Evolutionary conservation across 495 filamentous ascomycete species (phyloP), one percentile per base, ranked within the genome.

Genomic region (Penicillium turbatum): DNA sequence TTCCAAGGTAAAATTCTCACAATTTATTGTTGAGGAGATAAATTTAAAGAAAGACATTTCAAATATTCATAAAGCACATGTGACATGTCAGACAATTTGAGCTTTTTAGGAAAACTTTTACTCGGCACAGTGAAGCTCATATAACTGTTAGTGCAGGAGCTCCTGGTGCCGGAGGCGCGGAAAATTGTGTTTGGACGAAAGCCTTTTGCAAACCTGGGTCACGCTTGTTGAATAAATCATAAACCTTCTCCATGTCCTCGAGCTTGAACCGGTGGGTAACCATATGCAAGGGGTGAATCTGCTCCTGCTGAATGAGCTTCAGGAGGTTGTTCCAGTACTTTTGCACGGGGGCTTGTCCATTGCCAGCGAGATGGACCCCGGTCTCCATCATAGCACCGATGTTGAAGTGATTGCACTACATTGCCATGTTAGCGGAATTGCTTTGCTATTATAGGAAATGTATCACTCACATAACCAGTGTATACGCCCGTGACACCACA

Each of bases 381-480:
- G 86, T 84, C 68, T 95, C 83, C 91, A 96, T 96, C 16, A 96
- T 60, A 1, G 88, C 79, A 26, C 91, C 88, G 59, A 95, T 85
- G 60, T 89, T 88, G 78, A 92, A 89, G 56, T 90, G 86, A 58
- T 85, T 92, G 5, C 85, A 87, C 83, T 87, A 46, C 2, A 12
- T 8, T 27, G 24, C 4, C 24, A 26, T 11, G 35, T 50, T 48
- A 48, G 46, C 3, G 51, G 15, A 1, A 19, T 24, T 2, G 12
- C n/a, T 47, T 43, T 36, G 40, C 13, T 13, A 16, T 15, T 16
- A 29, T 7, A 19, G 37, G 19, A 21, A 16, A 11, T 49, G 19
- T 2, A 9, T 29, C n/a, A 77, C 86, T 71, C 66, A 91, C 86
- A 69, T 83, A 92, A 44, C 87, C 89, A 36, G 87, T 86, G 66